phyloP scores from a whole-genome alignment of 2,329 filamentous ascomycete species.

The Aspergillus aculeatus region DNA sequence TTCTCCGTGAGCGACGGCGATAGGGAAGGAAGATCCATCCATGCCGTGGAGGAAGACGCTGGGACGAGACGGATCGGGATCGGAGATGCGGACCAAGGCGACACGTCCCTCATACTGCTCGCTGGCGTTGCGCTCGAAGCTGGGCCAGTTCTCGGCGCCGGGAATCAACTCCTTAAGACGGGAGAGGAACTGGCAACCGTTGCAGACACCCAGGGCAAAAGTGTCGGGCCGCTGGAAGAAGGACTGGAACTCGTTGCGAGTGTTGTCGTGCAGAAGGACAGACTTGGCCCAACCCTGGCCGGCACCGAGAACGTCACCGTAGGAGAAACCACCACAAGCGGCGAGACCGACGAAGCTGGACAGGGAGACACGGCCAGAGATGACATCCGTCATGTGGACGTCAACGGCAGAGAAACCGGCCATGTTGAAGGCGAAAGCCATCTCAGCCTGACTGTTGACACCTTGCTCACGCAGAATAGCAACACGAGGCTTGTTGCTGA shows the following conservation, averaged over 20 bases:
- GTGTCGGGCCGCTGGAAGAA: conserved; percentile 91
- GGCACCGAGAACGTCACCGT: conserved; percentile 88
- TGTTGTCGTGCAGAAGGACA: conserved; percentile 76
- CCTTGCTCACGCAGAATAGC: conserved; percentile 94
- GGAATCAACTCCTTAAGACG: conserved; percentile 81
- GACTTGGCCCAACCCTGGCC: conserved; percentile 95
- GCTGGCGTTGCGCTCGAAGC: conserved; percentile 78
- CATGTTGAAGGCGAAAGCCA: conserved; percentile 91
- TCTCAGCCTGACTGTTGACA: conserved; percentile 93
- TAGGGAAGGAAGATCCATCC: conserved; percentile 76
- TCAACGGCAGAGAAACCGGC: conserved; percentile 91
- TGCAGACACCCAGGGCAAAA: conserved; percentile 91
- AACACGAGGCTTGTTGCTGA: conserved; percentile 69
- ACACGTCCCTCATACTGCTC: conserved; percentile 89
- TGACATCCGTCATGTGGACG: conserved; percentile 91
- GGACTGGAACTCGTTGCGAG: conserved; percentile 71
- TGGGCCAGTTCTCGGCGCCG: conserved; percentile 78
- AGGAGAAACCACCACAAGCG: conserved; percentile 96
- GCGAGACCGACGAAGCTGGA: conserved; percentile 82
- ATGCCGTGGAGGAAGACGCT: conserved; percentile 92
- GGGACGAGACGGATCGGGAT: conserved; percentile 55
- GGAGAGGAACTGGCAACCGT: conserved; percentile 93
- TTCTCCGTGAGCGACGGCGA: conserved; percentile 88
- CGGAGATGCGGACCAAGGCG: conserved; percentile 77
- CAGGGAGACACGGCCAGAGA: conserved; percentile 76